Base-by-base conservation (phyloP, 2,329 filamentous ascomycete genomes). In the Aureobasidium vineae region DNA sequence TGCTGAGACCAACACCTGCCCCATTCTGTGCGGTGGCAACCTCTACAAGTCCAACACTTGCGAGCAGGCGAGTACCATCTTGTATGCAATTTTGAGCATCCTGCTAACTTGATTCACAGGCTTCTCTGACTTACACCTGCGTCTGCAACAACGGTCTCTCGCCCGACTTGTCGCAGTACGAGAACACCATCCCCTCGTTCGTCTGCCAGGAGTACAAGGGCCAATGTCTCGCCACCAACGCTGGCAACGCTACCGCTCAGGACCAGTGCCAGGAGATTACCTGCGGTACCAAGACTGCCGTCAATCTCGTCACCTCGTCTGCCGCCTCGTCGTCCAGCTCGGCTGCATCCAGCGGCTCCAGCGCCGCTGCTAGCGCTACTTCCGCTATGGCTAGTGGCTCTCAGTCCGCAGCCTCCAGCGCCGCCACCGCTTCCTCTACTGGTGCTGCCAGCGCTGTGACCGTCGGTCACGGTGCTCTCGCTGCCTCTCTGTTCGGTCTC, bases 1-100 rank as follows among this genome's bases (percentile, higher is more conserved):
- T 64, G 84, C 81, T 69, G 79, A 89, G 78, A 77, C 77, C 68
- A 86, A 86, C 76, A 82, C 81, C 52, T 90, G 87, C 78, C 84
- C 84, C 19, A 74, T 81, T 67, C 80, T 89, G 69, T 90, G 87
- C 77, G 80, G 87, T 77, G 80, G 81, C 69, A 73, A 75, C 69
- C 77, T 80, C 6, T 28, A 6, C 45, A 50, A 52, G 45, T 72
- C 73, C 69, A 88, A 88, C 79, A 76, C 73, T 57, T 90, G 87
- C 75, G 80, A 85, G 69, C 52, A 77, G 41, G 87, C 89, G 82
- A 74, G 84, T 77, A 19, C 33, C 33, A 28, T 45, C 6, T 6
- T 47, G 13, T 47, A 13, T n/a, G 33, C 43, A 16, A 28, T 26
- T 26, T 5, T 11, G 7, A 11, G 7, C 26, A 23, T 53, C 23